A percentile compares a stretch with the other conserved stretches of the same genome.
phyloP scores from a whole-genome alignment of 2,329 filamentous ascomycete species.

The Trichoderma lentiforme region DNA sequence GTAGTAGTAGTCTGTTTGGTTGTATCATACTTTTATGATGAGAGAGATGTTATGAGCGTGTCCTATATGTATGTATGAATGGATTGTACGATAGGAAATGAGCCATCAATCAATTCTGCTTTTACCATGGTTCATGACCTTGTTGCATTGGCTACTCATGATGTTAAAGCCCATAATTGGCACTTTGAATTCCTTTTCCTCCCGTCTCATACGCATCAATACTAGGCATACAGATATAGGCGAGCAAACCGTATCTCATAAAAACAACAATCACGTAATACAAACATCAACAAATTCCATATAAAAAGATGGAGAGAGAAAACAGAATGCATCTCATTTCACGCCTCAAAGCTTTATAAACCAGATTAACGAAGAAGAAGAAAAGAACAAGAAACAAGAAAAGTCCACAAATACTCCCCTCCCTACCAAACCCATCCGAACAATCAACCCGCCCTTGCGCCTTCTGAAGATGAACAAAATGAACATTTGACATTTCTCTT shows the following conservation, averaged over 20 bases:
- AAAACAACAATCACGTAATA: neutral
- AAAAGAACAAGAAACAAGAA: neutral
- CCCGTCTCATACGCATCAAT: neutral
- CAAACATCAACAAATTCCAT: neutral
- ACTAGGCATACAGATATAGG: neutral
- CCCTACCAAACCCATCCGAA: neutral
- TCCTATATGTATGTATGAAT: neutral
- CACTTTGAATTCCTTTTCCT: neutral
- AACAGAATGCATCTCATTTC: neutral
- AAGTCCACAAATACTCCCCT: slow-evolving; percentile 3
- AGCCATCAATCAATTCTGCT: neutral
- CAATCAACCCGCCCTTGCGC: neutral
- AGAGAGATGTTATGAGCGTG: neutral
- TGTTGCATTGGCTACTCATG: neutral
- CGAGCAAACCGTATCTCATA: neutral
- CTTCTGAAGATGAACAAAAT: neutral
- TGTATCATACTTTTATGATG: neutral
- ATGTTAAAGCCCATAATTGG: neutral
- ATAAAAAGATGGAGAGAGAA: neutral
- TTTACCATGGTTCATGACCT: neutral
- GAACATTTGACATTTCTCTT: neutral
- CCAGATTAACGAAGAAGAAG: neutral
- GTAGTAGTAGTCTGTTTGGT: neutral
- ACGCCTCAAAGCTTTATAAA: neutral
- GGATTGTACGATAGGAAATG: neutral